phyloP scores from a whole-genome alignment of 78 protist species.

The Neovahlkampfia damariscottae region DNA sequence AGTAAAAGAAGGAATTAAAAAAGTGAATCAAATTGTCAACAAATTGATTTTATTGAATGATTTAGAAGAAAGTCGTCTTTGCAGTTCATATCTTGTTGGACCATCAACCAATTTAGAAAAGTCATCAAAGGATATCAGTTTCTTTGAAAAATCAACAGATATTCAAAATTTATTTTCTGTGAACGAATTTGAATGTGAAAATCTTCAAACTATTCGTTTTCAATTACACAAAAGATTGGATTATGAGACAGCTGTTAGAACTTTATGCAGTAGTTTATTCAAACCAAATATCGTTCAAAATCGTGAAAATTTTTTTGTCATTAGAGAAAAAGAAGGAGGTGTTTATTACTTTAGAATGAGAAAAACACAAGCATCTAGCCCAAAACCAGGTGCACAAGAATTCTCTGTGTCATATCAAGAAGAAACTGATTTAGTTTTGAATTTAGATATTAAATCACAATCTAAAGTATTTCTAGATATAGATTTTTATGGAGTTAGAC shows the following conservation, averaged over 20 bases:
- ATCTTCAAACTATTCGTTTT: background rate
- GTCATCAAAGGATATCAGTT: too few relatives aligned
- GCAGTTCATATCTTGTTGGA: too few relatives aligned
- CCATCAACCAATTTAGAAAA: too few relatives aligned
- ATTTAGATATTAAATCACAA: background rate
- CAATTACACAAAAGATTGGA: background rate
- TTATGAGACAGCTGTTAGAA: background rate
- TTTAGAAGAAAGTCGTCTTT: too few relatives aligned
- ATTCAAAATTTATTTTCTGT: too few relatives aligned
- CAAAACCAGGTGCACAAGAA: background rate
- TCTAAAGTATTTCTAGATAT: background rate
- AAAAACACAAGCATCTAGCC: background rate
- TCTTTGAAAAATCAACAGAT: too few relatives aligned
- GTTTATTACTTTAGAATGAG: background rate
- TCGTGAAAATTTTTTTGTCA: background rate
- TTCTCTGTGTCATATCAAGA: background rate
- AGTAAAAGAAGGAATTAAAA: too few relatives aligned
- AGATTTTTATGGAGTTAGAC: background rate
- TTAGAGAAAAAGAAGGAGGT: background rate
- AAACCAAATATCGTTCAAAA: background rate
- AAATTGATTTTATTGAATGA: too few relatives aligned
- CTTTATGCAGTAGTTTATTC: background rate
- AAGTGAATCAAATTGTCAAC: too few relatives aligned
- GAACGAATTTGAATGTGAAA: background rate
- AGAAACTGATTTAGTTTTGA: background rate